Percentiles rank a stretch among this genome's conserved stretches.
Conservation (phyloP, 2,329 filamentous ascomycete species). For the Tothia fuscella region DNA sequence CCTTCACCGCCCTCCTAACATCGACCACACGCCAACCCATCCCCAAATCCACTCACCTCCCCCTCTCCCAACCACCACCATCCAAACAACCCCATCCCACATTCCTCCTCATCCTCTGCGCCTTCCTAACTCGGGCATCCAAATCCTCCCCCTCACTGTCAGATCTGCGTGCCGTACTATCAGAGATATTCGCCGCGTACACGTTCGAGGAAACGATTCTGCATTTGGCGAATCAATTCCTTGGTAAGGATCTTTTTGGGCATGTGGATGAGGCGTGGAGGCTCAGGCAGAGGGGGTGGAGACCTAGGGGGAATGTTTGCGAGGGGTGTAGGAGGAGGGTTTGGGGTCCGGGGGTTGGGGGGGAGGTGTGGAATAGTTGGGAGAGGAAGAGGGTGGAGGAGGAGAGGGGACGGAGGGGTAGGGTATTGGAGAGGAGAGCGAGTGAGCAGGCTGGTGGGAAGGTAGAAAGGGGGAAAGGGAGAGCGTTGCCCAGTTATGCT, state of each 20-base stretch:
- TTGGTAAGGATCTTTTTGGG: conserved; percentile 81
- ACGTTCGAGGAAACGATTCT: conserved; percentile 89
- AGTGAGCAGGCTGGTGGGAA: conserved; percentile 25
- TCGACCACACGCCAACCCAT: conserved; percentile 40
- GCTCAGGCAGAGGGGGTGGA: conserved; percentile 76
- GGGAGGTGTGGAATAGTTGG: conserved; percentile 71
- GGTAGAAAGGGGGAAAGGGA: conserved; percentile 43
- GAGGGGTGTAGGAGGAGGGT: conserved; percentile 71
- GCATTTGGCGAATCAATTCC: conserved; percentile 67
- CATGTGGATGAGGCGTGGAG: conserved; percentile 64
- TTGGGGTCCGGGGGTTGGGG: conserved; percentile 80
- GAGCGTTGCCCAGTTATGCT: conserved; percentile 24
- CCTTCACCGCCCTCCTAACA: conserved; percentile 75
- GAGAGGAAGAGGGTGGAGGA: conserved; percentile 42
- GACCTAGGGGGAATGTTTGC: conserved; percentile 74
- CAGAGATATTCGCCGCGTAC: conserved; percentile 89
- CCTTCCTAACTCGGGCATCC: conserved; percentile 75
- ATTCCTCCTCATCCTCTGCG: conserved; percentile 79
- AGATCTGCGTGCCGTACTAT: conserved; percentile 72
- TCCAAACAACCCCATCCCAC: conserved; percentile 17
- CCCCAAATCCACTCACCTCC: conserved; percentile 17
- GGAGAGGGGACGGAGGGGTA: conserved; percentile 31
- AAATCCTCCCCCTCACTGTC: conserved; percentile 73
- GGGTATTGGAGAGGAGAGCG: conserved; percentile 23
- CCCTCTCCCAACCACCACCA: conserved; percentile 17